Percentiles rank a stretch among this genome's conserved stretches.
These are phyloP conservation scores for Suillus discolor DNA, from an alignment of 768 basidiomycete genomes.

Conservation along the genomic window DNA sequence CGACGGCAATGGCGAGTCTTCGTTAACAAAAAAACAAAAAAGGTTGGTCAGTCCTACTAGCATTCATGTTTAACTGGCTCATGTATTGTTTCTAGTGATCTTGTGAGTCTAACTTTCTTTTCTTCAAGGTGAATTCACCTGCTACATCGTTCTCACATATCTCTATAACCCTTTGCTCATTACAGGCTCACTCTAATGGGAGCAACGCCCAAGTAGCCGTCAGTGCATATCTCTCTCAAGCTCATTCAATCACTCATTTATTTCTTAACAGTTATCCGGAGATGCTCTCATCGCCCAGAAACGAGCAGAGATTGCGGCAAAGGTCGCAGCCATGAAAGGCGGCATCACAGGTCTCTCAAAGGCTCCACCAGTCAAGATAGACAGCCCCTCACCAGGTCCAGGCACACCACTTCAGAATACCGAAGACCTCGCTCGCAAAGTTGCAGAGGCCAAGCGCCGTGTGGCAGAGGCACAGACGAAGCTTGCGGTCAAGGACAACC, in stretches of 20 bases:
- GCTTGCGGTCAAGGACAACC: slow-evolving; percentile 76
- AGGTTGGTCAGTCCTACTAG: slow-evolving; percentile 47
- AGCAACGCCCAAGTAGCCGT: slow-evolving; percentile 44
- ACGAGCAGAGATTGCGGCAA: slow-evolving; percentile 83
- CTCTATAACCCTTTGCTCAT: slow-evolving; percentile 66
- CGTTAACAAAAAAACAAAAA: slow-evolving; percentile 61
- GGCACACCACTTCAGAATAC: slow-evolving; percentile 44
- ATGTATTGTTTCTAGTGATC: slow-evolving; percentile 48
- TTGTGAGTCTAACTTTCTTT: slow-evolving; percentile 60
- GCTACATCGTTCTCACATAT: slow-evolving; percentile 57
- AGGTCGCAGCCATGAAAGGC: slow-evolving; percentile 74
- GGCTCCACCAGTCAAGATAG: slow-evolving; percentile 7
- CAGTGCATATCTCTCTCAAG: slow-evolving; percentile 28
- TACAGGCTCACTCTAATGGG: slow-evolving; percentile 56
- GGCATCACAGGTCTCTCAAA: slow-evolving; percentile 35
- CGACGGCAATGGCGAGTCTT: slow-evolving; percentile 54
- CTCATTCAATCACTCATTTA: slow-evolving; percentile 5
- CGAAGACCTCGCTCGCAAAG: slow-evolving; percentile 68
- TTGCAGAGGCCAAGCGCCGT: slow-evolving; percentile 85
- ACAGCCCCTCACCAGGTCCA: slow-evolving; percentile 41
- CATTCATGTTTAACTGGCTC: slow-evolving; percentile 13
- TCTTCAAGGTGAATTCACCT: slow-evolving; percentile 72
- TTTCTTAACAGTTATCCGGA: slow-evolving; percentile 42
- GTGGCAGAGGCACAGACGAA: slow-evolving; percentile 84
- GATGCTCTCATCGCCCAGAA: slow-evolving; percentile 81